A percentile compares a stretch with the other conserved stretches of the same genome.
Evolutionary conservation across 768 basidiomycete genomes (phyloP).

Genomic region (Mycena pura): DNA sequence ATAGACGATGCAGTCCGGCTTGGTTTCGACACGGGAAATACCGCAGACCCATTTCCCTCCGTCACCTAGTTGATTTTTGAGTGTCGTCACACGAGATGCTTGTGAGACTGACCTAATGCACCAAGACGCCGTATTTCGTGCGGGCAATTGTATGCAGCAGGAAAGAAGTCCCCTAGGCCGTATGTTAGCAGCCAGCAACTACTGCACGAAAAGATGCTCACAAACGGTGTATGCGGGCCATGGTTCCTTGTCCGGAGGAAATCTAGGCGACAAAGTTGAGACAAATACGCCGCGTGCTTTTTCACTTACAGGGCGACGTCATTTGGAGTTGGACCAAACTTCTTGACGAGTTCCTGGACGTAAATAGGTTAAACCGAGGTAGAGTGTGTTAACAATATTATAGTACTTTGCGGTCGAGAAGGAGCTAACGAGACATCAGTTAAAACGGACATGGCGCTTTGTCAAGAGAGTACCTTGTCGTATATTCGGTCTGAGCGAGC

Average conservation of each 20-base stretch:
- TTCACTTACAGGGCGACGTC: constrained; percentile 54
- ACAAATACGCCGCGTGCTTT: no score
- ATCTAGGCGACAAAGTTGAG: constrained; percentile 48
- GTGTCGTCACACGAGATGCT: background rate
- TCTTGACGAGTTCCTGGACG: constrained; percentile 59
- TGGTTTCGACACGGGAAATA: constrained; percentile 57
- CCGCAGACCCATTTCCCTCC: constrained; percentile 74
- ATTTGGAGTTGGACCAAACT: constrained; percentile 58
- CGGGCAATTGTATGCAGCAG: constrained; percentile 58
- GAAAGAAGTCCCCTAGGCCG: constrained; percentile 60
- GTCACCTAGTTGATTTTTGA: constrained; percentile 65
- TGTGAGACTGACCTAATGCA: constrained; percentile 64
- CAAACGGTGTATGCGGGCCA: constrained; percentile 69
- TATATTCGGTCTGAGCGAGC: constrained; percentile 56
- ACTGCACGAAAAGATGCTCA: constrained; percentile 32
- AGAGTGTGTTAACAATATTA: no score
- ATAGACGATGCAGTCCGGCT: constrained; percentile 65
- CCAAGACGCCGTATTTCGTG: constrained; percentile 56
- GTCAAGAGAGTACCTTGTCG: no score
- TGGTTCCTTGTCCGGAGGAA: constrained; percentile 57
- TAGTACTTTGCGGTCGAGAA: constrained; percentile 46
- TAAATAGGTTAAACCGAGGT: no score
- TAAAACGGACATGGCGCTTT: no score
- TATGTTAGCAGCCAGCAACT: background rate
- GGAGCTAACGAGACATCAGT: no score